A percentile compares a stretch with the other conserved stretches of the same genome.
These are phyloP conservation scores for Porphyra umbilicalis DNA, from an alignment of 31 red algal genomes.

Conservation along the genomic window DNA sequence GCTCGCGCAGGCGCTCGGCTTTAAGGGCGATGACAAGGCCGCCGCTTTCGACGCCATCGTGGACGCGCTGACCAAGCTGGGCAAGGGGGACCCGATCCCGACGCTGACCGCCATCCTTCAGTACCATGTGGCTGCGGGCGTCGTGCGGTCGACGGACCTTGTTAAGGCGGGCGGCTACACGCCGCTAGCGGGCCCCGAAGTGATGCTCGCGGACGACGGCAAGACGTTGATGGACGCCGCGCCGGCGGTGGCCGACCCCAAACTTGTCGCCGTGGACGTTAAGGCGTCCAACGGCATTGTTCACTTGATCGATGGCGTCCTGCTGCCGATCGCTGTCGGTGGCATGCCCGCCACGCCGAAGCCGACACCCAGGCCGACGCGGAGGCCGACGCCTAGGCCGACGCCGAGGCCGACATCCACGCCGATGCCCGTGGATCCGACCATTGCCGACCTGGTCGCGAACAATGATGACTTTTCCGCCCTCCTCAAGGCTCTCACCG, in stretches of 20 bases:
- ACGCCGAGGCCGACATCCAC: neutral
- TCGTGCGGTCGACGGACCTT: neutral
- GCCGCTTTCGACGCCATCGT: neutral
- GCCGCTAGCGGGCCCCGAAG: neutral
- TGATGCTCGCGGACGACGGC: neutral
- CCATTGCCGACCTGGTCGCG: neutral
- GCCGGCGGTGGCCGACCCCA: neutral
- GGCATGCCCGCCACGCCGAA: neutral
- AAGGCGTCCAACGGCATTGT: neutral
- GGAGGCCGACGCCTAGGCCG: neutral
- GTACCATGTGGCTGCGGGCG: neutral
- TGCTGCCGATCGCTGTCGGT: neutral
- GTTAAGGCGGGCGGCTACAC: neutral
- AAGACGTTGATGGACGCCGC: neutral
- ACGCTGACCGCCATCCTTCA: neutral
- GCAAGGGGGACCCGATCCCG: conserved; percentile 1
- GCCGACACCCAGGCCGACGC: too few relatives aligned
- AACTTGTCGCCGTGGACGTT: neutral
- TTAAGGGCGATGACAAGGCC: neutral
- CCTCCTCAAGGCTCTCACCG: neutral
- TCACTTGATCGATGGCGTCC: neutral
- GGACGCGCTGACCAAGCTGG: neutral
- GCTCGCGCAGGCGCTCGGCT: neutral
- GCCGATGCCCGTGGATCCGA: neutral
- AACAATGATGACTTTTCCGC: neutral